Evolutionary conservation across 2,329 filamentous ascomycete genomes (phyloP).

Genomic region (Cytospora piceicola): DNA sequence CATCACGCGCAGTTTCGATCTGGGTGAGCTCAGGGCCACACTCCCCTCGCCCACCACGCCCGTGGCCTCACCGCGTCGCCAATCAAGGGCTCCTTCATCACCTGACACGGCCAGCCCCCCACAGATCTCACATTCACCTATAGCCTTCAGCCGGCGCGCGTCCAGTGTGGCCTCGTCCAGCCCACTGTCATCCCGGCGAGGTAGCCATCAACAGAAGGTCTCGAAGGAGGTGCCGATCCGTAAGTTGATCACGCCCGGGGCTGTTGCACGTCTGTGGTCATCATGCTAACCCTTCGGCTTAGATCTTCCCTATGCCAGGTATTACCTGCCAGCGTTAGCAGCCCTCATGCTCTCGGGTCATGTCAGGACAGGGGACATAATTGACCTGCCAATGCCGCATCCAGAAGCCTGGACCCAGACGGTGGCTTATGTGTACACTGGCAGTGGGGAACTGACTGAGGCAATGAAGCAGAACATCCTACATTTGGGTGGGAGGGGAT

Average conservation of each 20-base stretch:
- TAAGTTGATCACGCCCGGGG: constrained; percentile 41
- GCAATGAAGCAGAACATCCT: constrained; percentile 56
- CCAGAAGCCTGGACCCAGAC: constrained; percentile 61
- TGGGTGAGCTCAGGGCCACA: constrained; percentile 51
- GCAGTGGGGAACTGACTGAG: constrained; percentile 49
- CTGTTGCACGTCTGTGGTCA: not conserved
- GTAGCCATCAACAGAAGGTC: constrained; percentile 19
- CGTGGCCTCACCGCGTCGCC: constrained; percentile 29
- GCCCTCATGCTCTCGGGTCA: constrained; percentile 59
- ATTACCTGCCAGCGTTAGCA: constrained; percentile 57
- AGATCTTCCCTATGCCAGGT: constrained; percentile 55
- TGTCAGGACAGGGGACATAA: constrained; percentile 54
- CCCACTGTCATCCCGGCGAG: constrained; percentile 33
- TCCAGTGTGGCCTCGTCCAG: constrained; percentile 21
- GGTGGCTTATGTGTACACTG: constrained; percentile 59
- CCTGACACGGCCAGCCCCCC: constrained; percentile 24
- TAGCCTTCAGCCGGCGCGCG: constrained; percentile 22
- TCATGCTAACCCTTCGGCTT: constrained; percentile 9
- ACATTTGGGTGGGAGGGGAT: constrained; percentile 57
- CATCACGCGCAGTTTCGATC: constrained; percentile 55
- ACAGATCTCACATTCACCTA: constrained; percentile 10
- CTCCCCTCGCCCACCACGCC: constrained; percentile 43
- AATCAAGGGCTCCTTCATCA: constrained; percentile 14
- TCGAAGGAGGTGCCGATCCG: constrained; percentile 49
- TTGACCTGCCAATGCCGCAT: constrained; percentile 62